Evolutionary conservation across 768 basidiomycete species (phyloP).

Genomic region (Xerocomellus chrysenteron): DNA sequence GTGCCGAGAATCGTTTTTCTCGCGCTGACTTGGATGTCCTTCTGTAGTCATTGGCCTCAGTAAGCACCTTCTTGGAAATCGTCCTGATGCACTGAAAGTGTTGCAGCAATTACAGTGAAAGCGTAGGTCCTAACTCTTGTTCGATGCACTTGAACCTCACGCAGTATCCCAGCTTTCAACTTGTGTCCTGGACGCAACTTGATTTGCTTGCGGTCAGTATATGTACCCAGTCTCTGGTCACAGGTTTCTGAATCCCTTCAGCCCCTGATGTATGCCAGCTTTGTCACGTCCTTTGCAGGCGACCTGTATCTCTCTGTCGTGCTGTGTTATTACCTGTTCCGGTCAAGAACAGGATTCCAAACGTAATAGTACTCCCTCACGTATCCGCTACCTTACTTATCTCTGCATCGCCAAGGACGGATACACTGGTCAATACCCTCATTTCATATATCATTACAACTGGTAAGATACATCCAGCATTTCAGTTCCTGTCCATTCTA

Average conservation of each 20-base stretch:
- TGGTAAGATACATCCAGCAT: constrained; percentile 32
- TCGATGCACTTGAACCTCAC: neutral
- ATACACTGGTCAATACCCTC: constrained; percentile 47
- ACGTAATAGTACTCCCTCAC: constrained; percentile 32
- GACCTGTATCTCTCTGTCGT: constrained; percentile 52
- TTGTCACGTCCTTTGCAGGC: constrained; percentile 47
- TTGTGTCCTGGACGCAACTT: constrained; percentile 39
- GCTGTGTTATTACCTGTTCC: constrained; percentile 48
- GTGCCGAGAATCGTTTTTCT: neutral
- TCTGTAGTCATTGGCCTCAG: constrained; percentile 11
- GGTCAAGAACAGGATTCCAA: constrained; percentile 50
- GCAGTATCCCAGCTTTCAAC: constrained; percentile 35
- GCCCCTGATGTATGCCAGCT: constrained; percentile 52
- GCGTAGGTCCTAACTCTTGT: constrained; percentile 36
- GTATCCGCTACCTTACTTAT: neutral
- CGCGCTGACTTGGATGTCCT: neutral
- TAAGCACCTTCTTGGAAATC: neutral
- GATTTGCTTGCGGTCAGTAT: constrained; percentile 38
- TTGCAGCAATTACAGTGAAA: constrained; percentile 51
- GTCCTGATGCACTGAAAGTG: neutral
- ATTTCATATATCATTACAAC: constrained; percentile 57
- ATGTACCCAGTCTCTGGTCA: neutral
- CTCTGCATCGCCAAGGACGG: constrained; percentile 39
- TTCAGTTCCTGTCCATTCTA: constrained; percentile 10
- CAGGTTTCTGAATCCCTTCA: constrained; percentile 17